Evolutionary conservation across 2,329 filamentous ascomycete genomes (phyloP).

Genomic region (Diaporthe sp.): DNA sequence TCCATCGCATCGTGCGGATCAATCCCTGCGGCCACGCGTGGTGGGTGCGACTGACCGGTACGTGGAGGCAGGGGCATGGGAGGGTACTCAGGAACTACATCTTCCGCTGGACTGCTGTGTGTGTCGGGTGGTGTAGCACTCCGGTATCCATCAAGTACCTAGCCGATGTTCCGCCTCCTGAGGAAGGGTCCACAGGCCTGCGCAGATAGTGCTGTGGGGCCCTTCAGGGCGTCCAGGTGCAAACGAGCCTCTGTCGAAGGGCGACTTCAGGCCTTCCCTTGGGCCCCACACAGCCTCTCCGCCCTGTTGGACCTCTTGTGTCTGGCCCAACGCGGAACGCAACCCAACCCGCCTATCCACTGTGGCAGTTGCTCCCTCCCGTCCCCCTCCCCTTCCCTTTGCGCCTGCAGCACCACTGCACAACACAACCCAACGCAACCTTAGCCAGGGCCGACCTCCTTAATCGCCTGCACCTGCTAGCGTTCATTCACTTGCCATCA

Average conservation of each 20-base stretch:
- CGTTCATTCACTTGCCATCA: not conserved
- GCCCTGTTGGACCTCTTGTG: not conserved
- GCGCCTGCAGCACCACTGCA: not conserved
- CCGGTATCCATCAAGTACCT: not conserved
- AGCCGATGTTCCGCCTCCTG: not conserved
- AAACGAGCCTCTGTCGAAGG: not conserved
- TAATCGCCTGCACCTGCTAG: not conserved
- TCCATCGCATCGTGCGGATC: slow-evolving; percentile 4
- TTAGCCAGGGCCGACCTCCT: not conserved
- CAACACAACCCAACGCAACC: slow-evolving; percentile 2
- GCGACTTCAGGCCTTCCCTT: not conserved
- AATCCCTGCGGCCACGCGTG: slow-evolving; percentile 29
- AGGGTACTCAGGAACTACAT: not conserved
- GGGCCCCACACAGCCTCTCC: slow-evolving; percentile 4
- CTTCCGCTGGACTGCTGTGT: no score
- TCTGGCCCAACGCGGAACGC: slow-evolving; percentile 5
- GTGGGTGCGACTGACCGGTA: slow-evolving; percentile 20
- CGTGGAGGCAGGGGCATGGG: slow-evolving; percentile 8
- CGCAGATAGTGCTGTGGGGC: not conserved
- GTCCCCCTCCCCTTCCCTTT: not conserved
- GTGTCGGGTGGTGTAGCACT: no score
- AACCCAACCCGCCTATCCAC: slow-evolving; percentile 5
- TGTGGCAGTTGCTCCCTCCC: not conserved
- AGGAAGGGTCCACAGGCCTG: slow-evolving; percentile 7
- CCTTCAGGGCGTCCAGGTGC: not conserved